Base-by-base conservation (phyloP, 2,329 filamentous ascomycete genomes). In the Ophiostoma novo-ulmi region DNA sequence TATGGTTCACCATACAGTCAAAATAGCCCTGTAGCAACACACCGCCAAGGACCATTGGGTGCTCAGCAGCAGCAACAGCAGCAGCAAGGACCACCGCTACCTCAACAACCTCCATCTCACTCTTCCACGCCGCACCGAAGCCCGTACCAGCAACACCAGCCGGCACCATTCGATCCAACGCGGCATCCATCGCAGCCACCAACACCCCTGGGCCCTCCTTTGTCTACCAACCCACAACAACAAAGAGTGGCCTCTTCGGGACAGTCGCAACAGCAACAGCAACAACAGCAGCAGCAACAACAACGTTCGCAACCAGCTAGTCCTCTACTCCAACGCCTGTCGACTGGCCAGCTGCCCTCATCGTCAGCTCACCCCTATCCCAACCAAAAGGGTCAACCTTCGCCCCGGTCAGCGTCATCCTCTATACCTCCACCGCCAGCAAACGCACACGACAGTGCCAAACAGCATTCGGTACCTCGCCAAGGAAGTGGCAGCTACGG, bases 281-380 rank as follows among this genome's bases (percentile, higher is more conserved):
- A 70, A 22, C 71, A 65, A 11, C 65, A 67, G n/a, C 68, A 36
- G 7, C 68, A 64, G 17, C 69, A 70, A 35, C 71, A 65, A 5
- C 65, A 67, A 22, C 75, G 73, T 84, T 82, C 78, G 78, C 86
- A 85, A 73, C 85, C 86, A 55, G 79, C 84, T 20, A 89, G 87
- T 75, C 86, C 87, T n/a, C 88, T 87, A 76, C 85, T 87, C 76
- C 85, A 87, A 74, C 80, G 85, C 70, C 75, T 80, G 55, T 76
- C 81, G 35, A 76, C 77, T 11, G 14, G 67, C 8, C 69, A 69
- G 17, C n/a, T 44, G 6, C 44, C 64, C 17, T 36, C 22, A 35
- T 22, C 48, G 17, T 36, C 52, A 39, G 38, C 64, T 17, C 52
- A 39, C 63, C 58, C 68, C 0, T 66, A 55, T 55, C 36, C 68